Conservation (phyloP, 345 rosid genomes). For the Populus tremula region DNA sequence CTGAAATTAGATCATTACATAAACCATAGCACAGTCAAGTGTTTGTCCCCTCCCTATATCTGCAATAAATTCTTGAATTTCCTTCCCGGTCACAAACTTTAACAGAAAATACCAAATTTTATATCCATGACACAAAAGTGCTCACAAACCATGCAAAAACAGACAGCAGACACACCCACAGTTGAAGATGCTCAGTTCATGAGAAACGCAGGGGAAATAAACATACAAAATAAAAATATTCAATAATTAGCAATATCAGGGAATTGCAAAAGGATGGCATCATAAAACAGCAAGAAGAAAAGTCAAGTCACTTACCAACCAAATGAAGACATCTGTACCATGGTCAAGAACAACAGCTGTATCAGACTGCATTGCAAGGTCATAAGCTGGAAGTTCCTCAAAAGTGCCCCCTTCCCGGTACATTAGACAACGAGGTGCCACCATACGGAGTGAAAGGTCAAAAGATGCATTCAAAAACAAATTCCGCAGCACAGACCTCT, state of each 20-base stretch:
- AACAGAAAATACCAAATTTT: neutral
- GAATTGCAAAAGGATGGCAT: neutral
- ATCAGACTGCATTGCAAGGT: constrained; percentile 94
- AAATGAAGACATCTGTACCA: constrained; percentile 95
- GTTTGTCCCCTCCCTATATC: neutral
- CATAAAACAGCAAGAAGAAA: constrained; percentile 4
- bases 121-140: neutral
- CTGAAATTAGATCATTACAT: neutral
- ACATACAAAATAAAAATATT: neutral
- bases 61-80: neutral
- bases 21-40: neutral
- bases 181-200: constrained; percentile 10
- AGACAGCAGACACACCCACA: neutral
- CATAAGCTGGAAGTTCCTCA: constrained; percentile 90
- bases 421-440: constrained; percentile 91
- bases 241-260: neutral
- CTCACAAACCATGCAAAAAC: neutral
- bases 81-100: neutral
- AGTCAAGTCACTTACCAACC: constrained; percentile 64
- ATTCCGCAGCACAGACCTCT: constrained; percentile 81
- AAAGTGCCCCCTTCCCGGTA: constrained; percentile 96
- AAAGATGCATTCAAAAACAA: constrained; percentile 87
- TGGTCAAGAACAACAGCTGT: constrained; percentile 96
- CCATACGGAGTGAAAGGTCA: constrained; percentile 91
- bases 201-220: constrained; percentile 4